Evolutionary conservation across 352 stramenopile genomes (phyloP).

Genomic region (Thalassiosira ordinaria): DNA sequence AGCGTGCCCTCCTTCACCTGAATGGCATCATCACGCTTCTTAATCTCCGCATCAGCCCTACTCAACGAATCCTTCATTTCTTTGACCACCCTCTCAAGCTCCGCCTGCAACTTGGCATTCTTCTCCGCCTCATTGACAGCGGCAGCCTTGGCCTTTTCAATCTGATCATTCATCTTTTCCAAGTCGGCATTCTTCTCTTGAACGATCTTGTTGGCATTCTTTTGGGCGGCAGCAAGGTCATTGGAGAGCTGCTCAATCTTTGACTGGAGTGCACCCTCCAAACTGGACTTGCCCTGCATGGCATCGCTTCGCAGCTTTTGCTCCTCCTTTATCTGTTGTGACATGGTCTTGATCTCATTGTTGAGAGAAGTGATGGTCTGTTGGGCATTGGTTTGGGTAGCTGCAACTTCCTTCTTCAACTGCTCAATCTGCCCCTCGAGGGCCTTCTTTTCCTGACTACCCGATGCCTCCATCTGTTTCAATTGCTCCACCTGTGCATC

Average conservation of each 20-base stretch:
- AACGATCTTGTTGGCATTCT: slow-evolving; percentile 18
- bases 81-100: slow-evolving; percentile 19
- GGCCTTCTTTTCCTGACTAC: slow-evolving; percentile 7
- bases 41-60: slow-evolving; percentile 24
- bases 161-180: slow-evolving; percentile 25
- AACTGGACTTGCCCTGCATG: slow-evolving; percentile 7
- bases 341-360: slow-evolving; percentile 10
- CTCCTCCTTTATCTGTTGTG: slow-evolving; percentile 33
- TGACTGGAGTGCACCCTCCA: slow-evolving; percentile 7
- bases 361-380: slow-evolving; percentile 2
- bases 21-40: slow-evolving; percentile 26
- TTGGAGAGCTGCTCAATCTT: not conserved
- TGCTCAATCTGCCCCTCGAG: slow-evolving; percentile 1
- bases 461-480: slow-evolving; percentile 6
- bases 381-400: slow-evolving; percentile 6
- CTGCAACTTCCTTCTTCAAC: slow-evolving; percentile 19
- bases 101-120: slow-evolving; percentile 8
- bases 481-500: too few relatives aligned
- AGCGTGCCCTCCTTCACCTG: slow-evolving; percentile 28
- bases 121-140: slow-evolving; percentile 22
- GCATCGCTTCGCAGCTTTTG: slow-evolving; percentile 32
- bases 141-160: slow-evolving; percentile 17
- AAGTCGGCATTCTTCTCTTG: slow-evolving; percentile 11
- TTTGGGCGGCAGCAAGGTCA: not conserved
- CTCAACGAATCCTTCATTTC: slow-evolving; percentile 14